Evolutionary conservation across 2,329 filamentous ascomycete genomes (phyloP).

Genomic region (Calonectria henricotiae): DNA sequence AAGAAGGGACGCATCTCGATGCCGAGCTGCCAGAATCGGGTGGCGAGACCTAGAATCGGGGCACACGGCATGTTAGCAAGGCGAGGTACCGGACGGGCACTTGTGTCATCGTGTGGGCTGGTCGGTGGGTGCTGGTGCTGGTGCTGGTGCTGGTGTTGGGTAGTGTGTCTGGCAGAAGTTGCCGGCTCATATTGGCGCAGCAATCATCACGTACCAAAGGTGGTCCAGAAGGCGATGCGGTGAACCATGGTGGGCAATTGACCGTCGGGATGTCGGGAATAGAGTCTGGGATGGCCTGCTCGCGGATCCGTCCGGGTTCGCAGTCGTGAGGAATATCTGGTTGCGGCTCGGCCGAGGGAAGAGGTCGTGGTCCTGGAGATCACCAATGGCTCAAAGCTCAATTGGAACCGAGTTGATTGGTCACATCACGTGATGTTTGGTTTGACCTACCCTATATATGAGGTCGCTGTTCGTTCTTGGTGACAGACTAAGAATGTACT

Average conservation of each 20-base stretch:
- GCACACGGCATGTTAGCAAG: constrained; percentile 35
- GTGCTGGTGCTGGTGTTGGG: not conserved
- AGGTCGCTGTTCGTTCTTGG: not conserved
- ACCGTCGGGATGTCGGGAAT: constrained; percentile 43
- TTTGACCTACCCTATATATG: constrained; percentile 39
- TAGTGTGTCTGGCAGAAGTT: constrained; percentile 33
- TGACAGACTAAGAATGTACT: no score
- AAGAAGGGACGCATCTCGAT: constrained; percentile 99
- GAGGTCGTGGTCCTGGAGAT: constrained; percentile 53
- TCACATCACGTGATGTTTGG: constrained; percentile 48
- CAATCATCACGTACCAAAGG: constrained; percentile 79
- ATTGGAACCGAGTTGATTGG: constrained; percentile 52
- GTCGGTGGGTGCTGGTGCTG: constrained; percentile 29
- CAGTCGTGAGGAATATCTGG: constrained; percentile 45
- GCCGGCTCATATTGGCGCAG: constrained; percentile 41
- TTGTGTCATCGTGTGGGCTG: not conserved
- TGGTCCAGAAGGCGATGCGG: constrained; percentile 86
- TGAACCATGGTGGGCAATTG: constrained; percentile 69
- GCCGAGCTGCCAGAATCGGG: constrained; percentile 96
- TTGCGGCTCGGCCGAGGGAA: constrained; percentile 49
- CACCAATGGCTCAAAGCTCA: constrained; percentile 48
- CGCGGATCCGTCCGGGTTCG: constrained; percentile 44
- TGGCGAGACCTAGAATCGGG: constrained; percentile 80
- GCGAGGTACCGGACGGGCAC: not conserved
- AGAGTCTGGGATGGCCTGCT: constrained; percentile 37